Percentiles rank a stretch among this genome's conserved stretches.
Evolutionary conservation across 1,139 yeast genomes (phyloP).

Genomic region (Spathaspora jeffriesii): DNA sequence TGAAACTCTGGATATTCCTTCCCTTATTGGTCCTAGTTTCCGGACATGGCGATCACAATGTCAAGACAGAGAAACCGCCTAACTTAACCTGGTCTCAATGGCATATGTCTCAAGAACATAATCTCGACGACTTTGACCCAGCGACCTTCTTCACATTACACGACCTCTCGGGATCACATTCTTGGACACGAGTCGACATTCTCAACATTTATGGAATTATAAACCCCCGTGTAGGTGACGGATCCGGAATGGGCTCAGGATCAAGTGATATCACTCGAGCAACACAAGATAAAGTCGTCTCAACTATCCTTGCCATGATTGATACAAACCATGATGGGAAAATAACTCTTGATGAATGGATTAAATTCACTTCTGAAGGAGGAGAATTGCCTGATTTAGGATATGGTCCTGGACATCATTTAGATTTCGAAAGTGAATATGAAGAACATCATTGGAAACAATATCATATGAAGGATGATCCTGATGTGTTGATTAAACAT

Average conservation of each 20-base stretch:
- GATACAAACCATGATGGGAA: slow-evolving; percentile 70
- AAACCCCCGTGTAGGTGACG: slow-evolving; percentile 77
- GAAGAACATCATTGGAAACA: slow-evolving; percentile 95
- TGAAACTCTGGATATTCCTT: slow-evolving; percentile 14
- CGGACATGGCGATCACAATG: slow-evolving; percentile 38
- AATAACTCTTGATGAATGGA: slow-evolving; percentile 72
- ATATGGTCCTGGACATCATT: slow-evolving; percentile 96
- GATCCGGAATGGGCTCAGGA: slow-evolving; percentile 79
- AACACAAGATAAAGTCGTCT: slow-evolving; percentile 58
- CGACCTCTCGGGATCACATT: slow-evolving; percentile 58
- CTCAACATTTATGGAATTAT: slow-evolving; percentile 78
- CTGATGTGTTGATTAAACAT: slow-evolving; percentile 77
- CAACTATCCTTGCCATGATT: slow-evolving; percentile 56
- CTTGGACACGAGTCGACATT: slow-evolving; percentile 65
- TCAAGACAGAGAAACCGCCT: slow-evolving; percentile 56
- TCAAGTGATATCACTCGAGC: slow-evolving; percentile 57
- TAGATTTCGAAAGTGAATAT: slow-evolving; percentile 90
- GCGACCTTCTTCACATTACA: slow-evolving; percentile 81
- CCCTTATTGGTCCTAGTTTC: neutral
- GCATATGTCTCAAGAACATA: slow-evolving; percentile 94
- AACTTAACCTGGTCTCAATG: slow-evolving; percentile 71
- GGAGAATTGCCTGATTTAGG: slow-evolving; percentile 90
- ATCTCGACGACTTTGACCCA: slow-evolving; percentile 70
- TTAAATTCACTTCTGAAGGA: slow-evolving; percentile 59
- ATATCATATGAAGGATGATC: slow-evolving; percentile 80